Evolutionary conservation across 768 basidiomycete genomes (phyloP), one percentile per base, ranked within the genome.

Genomic region (Macrocybe gigantea): DNA sequence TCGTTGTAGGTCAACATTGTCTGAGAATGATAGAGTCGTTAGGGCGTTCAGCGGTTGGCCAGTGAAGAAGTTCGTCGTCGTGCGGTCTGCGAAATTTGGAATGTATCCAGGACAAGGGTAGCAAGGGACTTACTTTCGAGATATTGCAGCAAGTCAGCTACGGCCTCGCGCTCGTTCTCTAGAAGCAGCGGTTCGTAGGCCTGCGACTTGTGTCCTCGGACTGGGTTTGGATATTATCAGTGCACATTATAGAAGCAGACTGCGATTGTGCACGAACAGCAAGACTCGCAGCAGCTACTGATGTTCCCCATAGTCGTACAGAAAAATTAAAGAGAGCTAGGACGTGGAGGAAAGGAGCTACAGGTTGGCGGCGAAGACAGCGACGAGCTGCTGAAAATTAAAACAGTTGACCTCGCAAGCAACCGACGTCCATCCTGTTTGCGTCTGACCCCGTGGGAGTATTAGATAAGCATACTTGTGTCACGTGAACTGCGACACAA

Each of bases 1-100:
- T 43, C 96, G 83, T 72, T 99, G 96, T 13, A 99, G 78, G 71
- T 98, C 96, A 56, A 99, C 95, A 70, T 99, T 99, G 71, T 98
- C 96, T 14, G 90, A 93, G 73, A 97, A 99, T 15, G 93, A 95
- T 53, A 99, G 86, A 44, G 93, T 98, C 9, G 95, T 97, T 48
- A 99, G 73, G 35, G 96, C 93, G 45, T 85, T 77, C 49, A 99
- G 83, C 13, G 96, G 95, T 12, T 85, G 82, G 47, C 95, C 96
- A 44, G 80, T 77, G 74, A 98, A 99, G 79, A 99, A 99, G 72
- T 99, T 97, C 69, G 96, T 98, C 6, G 92, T 93, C 2, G 89
- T 86, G 56, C 96, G 91, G 78, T 99, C 95, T 95, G n/a, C 50
- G 40, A 52, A 37, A 30, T 44, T 44, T 33, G 12, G 36, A 7